Base-by-base conservation (phyloP, 2,329 filamentous ascomycete genomes). In the Diplodia sapinea region DNA sequence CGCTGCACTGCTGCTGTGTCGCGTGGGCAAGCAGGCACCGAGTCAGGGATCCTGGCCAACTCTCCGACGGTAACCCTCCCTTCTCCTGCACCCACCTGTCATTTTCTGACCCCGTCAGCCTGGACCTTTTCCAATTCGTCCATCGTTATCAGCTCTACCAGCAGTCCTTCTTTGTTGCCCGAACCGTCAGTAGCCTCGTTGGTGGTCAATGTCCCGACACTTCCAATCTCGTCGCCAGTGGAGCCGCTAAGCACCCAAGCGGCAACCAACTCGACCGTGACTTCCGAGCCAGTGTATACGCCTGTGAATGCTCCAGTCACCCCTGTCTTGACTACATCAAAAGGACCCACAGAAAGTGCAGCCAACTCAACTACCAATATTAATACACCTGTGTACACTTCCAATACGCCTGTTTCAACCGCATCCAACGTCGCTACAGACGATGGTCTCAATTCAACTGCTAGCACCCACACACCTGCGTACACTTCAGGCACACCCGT, bases 51-150 rank as follows among this genome's bases (percentile, higher is more conserved):
- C 43, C 64, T 13, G 40, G 54, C 12, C 38, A 38, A 26, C 29
- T 2, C 31, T 31, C 64, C 43, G 57, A 31, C 20, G 54, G 64
- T 66, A 66, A 51, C 15, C 29, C 55, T 57, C 38, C 40, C 29
- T 12, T 51, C 29, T n/a, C 31, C 54, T n/a, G 20, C 26, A 26
- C 26, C n/a, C 31, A 31, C 40, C 62, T 17, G 13, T 17, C 31
- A 20, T 23, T 36, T 50, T 40, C 59, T 63, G 29, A 51, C 47
- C 59, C 59, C 47, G 6, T 43, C 29, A 20, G 40, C 29, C 26
- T 66, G 52, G 64, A 49, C 51, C 6, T 56, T 29, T 13, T 29
- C 51, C 5, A 66, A 66, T 40, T 66, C 64, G 43, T 66, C 52
- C 23, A 38, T 63, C 59, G 43, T 15, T 50, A 13, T 23, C 11